Evolutionary conservation across 768 basidiomycete species (phyloP), one percentile per base, ranked within the genome.

Genomic region (Multifurca ochricompacta): DNA sequence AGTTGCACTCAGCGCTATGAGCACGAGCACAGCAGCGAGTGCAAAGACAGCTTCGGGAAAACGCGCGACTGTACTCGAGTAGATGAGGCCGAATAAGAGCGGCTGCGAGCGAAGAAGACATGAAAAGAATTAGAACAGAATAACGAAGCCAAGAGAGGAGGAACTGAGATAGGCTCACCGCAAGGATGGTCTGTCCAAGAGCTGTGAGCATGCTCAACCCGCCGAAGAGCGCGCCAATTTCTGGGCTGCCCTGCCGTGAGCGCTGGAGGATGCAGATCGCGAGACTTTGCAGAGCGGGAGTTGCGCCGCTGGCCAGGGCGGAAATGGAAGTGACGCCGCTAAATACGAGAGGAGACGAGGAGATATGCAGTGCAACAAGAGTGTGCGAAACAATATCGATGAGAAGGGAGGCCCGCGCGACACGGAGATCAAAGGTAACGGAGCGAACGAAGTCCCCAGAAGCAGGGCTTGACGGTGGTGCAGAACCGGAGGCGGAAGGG

Each of bases 1-100:
- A 3, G 84, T 68, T 43, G 82, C 63, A 28, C 69, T 53, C 9
- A 86, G 70, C 0, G 77, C 72, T n/a, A 71, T 61, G 35, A 75
- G 63, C 27, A 84, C 68, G n/a, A 89, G 64, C n/a, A 65, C 69
- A 1, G 76, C 75, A 4, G 84, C 85, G 10, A 79, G 68, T 14
- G 68, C 74, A 60, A 89, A 90, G 61, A 89, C 81, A 1, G 83
- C 77, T 68, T 80, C 79, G 0, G 87, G 87, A 63, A 75, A 85
- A 18, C 68, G 71, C 0, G 74, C 79, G 30, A 88, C 85, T 2
- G 82, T 85, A 32, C 66, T 67, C 50, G 79, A 75, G 66, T 87
- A 91, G 19, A 84, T 75, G 41, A 80, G 45, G 4, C 82, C 85
- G 63, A 85, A 90, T 5, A 89, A 60, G 37, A 79, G 69, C 6